These are phyloP conservation scores for Schoenoplectus tabernaemontani DNA, from an alignment of 202 grass and related monocot species.

Conservation along the genomic window DNA sequence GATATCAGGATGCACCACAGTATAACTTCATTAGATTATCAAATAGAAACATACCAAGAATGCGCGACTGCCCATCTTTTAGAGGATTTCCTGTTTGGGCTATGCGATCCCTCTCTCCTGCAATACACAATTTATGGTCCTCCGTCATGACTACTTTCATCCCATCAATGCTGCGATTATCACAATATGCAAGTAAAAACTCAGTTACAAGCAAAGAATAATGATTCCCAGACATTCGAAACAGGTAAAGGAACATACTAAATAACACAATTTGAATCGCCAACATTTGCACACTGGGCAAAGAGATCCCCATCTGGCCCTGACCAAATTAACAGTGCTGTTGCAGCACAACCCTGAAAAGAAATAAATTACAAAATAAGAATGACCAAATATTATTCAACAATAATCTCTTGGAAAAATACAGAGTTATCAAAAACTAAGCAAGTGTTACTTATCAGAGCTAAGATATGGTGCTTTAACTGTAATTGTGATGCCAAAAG, in stretches of 20 bases:
- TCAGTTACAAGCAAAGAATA: background rate
- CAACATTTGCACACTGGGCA: conserved; percentile 86
- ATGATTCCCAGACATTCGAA: background rate
- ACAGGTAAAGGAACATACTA: conserved; percentile 37
- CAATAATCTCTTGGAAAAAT: conserved; percentile 5
- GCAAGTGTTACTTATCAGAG: background rate
- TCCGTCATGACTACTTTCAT: conserved; percentile 55
- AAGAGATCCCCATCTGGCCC: conserved; percentile 57
- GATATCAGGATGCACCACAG: background rate
- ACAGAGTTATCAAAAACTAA: background rate
- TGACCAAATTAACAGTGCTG: conserved; percentile 69
- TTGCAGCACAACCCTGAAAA: conserved; percentile 84
- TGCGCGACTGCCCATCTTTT: conserved; percentile 64
- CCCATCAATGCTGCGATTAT: conserved; percentile 51
- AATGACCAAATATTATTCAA: background rate
- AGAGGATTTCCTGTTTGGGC: conserved; percentile 51
- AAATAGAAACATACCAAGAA: conserved; percentile 34
- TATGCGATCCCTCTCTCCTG: conserved; percentile 55
- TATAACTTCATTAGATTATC: conserved; percentile 8
- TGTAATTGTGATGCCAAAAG: background rate
- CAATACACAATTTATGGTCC: conserved; percentile 73
- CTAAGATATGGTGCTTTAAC: background rate
- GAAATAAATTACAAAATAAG: conserved; percentile 7
- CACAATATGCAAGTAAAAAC: conserved; percentile 1
- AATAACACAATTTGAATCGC: conserved; percentile 75